Percentiles rank a stretch among this genome's conserved stretches.
These are phyloP conservation scores for Fraxinus ornus DNA, from an alignment of 305 asterid genomes.

Conservation along the genomic window DNA sequence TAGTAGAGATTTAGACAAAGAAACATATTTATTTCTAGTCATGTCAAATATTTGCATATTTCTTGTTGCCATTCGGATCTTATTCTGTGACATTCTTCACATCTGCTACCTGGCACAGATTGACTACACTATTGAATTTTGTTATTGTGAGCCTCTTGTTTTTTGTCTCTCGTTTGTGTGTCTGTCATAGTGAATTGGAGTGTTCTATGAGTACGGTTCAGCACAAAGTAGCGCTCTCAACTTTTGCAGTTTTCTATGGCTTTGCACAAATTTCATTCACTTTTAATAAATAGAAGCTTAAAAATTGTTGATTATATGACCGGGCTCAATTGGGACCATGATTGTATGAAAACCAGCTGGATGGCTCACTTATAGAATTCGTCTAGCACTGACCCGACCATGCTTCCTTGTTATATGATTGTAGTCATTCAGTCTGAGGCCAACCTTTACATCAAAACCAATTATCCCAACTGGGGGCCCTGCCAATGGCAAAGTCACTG, in stretches of 20 bases:
- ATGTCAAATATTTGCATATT: neutral
- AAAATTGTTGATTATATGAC: neutral
- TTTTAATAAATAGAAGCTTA: neutral
- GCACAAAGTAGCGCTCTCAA: neutral
- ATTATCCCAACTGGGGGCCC: conserved; percentile 41
- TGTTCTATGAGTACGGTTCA: too few relatives aligned
- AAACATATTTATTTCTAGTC: neutral
- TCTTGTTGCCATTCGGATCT: neutral
- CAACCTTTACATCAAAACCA: conserved; percentile 54
- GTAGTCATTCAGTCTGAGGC: conserved; percentile 84
- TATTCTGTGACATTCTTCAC: neutral
- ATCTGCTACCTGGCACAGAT: neutral
- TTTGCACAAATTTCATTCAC: neutral
- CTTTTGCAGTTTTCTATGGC: neutral
- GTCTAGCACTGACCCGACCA: conserved; percentile 1
- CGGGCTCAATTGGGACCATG: neutral
- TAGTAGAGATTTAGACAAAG: neutral
- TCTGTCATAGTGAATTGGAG: too few relatives aligned
- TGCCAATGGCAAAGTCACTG: conserved; percentile 64
- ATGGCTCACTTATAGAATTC: neutral
- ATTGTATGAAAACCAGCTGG: conserved; percentile 5
- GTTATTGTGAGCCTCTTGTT: too few relatives aligned
- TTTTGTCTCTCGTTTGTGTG: neutral
- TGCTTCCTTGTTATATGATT: conserved; percentile 15
- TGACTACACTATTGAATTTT: neutral